Conservation (phyloP, 176 grass and related monocot species). For the Carex myosuroides region DNA sequence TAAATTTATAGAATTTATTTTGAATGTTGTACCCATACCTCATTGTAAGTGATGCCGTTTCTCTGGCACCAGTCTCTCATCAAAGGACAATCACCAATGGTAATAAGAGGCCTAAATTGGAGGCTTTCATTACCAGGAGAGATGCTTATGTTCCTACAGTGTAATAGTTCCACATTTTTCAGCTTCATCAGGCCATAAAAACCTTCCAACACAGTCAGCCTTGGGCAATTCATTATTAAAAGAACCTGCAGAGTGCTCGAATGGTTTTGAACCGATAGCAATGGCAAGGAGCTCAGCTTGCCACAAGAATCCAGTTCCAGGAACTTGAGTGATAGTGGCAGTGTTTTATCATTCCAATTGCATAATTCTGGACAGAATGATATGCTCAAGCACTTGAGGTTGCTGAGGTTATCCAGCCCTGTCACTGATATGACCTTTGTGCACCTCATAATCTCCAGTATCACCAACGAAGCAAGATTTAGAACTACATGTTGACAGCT, state of each 20-base stretch:
- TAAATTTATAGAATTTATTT: background rate
- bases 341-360: background rate
- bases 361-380: background rate
- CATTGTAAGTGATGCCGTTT: background rate
- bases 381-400: background rate
- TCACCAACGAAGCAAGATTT: background rate
- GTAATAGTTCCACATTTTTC: background rate
- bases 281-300: background rate
- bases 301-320: background rate
- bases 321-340: background rate
- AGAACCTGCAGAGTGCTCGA: background rate
- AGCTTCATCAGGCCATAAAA: background rate
- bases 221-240: background rate
- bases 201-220: background rate
- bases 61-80: background rate
- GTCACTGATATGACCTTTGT: background rate
- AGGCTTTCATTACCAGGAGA: background rate
- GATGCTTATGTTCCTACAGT: background rate
- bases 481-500: background rate
- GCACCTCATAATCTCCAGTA: background rate
- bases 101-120: background rate
- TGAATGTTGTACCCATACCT: background rate
- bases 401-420: background rate
- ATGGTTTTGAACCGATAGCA: background rate
- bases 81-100: background rate